These are phyloP conservation scores for Metroxylon sagu DNA, from an alignment of 176 grass and related monocot species.

Conservation along the genomic window DNA sequence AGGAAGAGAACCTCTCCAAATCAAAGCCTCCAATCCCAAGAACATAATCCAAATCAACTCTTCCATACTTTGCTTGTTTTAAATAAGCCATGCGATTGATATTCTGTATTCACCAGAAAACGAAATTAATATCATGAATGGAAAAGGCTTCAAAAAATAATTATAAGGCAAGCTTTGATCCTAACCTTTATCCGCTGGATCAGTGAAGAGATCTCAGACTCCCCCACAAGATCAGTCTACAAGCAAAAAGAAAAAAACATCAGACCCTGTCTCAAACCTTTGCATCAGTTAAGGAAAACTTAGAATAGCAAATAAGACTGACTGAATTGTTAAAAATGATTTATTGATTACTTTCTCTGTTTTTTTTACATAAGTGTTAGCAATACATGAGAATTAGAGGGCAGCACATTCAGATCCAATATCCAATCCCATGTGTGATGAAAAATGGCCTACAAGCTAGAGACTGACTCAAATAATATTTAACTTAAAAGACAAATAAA, in stretches of 20 bases:
- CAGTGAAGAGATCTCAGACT: constrained; percentile 71
- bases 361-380: not conserved
- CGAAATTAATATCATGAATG: constrained; percentile 16
- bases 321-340: too few relatives aligned
- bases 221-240: constrained; percentile 89
- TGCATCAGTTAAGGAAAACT: not conserved
- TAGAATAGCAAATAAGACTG: too few relatives aligned
- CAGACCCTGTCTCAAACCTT: not conserved
- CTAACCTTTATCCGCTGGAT: constrained; percentile 75
- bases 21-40: constrained; percentile 99
- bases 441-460: too few relatives aligned
- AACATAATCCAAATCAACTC: constrained; percentile 96
- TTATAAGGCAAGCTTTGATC: not conserved
- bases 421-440: too few relatives aligned
- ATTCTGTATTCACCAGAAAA: constrained; percentile 43
- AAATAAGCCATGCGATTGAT: constrained; percentile 93
- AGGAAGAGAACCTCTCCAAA: constrained; percentile 74
- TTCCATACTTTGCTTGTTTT: constrained; percentile 73
- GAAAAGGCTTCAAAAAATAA: not conserved
- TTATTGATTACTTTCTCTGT: too few relatives aligned
- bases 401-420: too few relatives aligned
- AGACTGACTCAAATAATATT: too few relatives aligned
- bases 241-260: constrained; percentile 11
- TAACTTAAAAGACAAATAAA: too few relatives aligned
- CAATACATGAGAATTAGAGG: not conserved